These are phyloP conservation scores for Blumeriella jaapii DNA, from an alignment of 2,329 filamentous ascomycete genomes.

Conservation along the genomic window DNA sequence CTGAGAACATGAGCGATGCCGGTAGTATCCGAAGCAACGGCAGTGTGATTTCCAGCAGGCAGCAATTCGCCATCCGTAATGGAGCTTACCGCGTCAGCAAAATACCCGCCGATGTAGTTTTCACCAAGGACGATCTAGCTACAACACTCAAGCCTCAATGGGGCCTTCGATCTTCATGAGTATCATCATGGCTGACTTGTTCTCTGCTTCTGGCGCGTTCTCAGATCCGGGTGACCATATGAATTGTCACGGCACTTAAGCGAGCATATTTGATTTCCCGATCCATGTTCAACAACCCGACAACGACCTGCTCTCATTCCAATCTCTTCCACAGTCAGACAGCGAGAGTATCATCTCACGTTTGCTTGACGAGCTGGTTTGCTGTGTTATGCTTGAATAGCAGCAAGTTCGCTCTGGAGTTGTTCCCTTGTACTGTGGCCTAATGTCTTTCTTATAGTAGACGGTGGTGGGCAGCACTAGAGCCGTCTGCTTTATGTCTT, in stretches of 20 bases:
- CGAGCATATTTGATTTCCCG: constrained; percentile 21
- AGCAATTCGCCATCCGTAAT: constrained; percentile 49
- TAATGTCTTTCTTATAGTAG: constrained; percentile 24
- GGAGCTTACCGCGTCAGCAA: constrained; percentile 61
- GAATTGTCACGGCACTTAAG: constrained; percentile 22
- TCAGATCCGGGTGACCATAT: constrained; percentile 10
- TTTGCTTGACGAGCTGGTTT: constrained; percentile 13
- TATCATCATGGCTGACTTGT: constrained; percentile 14
- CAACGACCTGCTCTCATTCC: not conserved
- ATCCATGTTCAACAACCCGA: not conserved
- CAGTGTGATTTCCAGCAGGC: constrained; percentile 47
- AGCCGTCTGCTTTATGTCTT: constrained; percentile 3
- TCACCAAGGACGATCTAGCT: constrained; percentile 50
- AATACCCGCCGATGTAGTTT: constrained; percentile 53
- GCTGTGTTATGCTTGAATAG: constrained; percentile 9
- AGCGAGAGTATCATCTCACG: constrained; percentile 2
- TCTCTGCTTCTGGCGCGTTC: constrained; percentile 13
- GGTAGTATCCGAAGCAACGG: constrained; percentile 55
- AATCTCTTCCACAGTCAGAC: constrained; percentile 4
- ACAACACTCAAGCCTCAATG: constrained; percentile 31
- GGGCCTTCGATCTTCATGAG: constrained; percentile 25
- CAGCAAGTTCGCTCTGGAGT: constrained; percentile 6
- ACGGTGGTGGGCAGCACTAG: constrained; percentile 4
- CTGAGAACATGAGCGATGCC: constrained; percentile 48
- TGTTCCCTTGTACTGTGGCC: constrained; percentile 6